Evolutionary conservation across 1,284 basidiomycete genomes (phyloP).

Genomic region (Irpex sp.): DNA sequence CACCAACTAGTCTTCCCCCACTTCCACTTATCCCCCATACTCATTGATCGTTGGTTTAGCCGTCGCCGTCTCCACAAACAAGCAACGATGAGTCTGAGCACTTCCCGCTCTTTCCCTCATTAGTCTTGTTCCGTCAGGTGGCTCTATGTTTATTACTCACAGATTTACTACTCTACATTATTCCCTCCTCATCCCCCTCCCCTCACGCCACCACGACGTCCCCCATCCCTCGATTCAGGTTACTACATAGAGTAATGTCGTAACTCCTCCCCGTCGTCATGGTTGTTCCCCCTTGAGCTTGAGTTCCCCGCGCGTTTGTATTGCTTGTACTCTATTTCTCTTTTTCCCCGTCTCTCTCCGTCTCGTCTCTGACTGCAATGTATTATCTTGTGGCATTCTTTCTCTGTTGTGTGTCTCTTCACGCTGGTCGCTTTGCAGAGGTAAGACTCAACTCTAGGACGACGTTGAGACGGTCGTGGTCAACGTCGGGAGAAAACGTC

Average conservation of each 20-base stretch:
- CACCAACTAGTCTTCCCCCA: no score
- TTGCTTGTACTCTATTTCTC: not conserved
- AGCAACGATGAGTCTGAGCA: slow-evolving; percentile 1
- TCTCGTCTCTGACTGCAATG: not conserved
- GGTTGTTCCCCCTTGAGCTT: not conserved
- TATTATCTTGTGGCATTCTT: not conserved
- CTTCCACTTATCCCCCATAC: not conserved
- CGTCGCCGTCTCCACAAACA: slow-evolving; percentile 11
- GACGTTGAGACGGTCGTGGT: not conserved
- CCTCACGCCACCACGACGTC: not conserved
- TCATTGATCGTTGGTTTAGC: not conserved
- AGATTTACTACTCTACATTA: slow-evolving; percentile 2
- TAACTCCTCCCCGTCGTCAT: not conserved
- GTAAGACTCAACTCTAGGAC: not conserved
- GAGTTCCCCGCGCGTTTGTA: not conserved
- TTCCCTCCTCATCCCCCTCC: not conserved
- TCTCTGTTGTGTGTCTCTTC: not conserved
- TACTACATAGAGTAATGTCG: not conserved
- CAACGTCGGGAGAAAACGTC: no score
- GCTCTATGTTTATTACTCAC: not conserved
- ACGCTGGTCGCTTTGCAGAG: not conserved
- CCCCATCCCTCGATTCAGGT: not conserved
- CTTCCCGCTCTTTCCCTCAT: not conserved
- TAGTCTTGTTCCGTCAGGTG: not conserved
- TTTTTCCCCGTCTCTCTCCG: not conserved